These are phyloP conservation scores for Penicillium concentricum DNA, from an alignment of 2,329 filamentous ascomycete species.

Conservation along the genomic window DNA sequence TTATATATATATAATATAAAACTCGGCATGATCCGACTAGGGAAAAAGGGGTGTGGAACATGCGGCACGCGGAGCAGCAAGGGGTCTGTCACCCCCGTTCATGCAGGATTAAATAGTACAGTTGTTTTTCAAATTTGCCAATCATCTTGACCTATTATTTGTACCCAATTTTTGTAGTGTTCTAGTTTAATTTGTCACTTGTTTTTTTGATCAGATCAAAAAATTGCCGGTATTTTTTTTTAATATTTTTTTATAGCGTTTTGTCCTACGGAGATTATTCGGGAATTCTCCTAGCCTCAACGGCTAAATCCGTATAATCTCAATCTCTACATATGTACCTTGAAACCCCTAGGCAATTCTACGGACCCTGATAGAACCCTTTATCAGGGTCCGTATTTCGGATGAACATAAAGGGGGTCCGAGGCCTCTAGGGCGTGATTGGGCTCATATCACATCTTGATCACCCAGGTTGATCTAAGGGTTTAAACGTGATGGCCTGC, in stretches of 20 bases:
- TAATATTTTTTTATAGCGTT: not conserved
- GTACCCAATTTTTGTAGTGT: too few relatives aligned
- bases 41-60: constrained; percentile 27
- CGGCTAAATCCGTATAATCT: too few relatives aligned
- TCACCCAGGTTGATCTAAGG: not conserved
- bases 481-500: constrained; percentile 9
- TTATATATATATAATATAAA: too few relatives aligned
- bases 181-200: too few relatives aligned
- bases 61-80: constrained; percentile 35
- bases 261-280: constrained; percentile 6
- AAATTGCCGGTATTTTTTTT: not conserved
- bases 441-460: constrained; percentile 7
- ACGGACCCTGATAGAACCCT: too few relatives aligned
- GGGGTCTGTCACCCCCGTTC: constrained; percentile 29
- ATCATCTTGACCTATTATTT: not conserved
- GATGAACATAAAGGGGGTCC: not conserved
- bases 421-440: constrained; percentile 2
- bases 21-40: constrained; percentile 7
- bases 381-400: too few relatives aligned
- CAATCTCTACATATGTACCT: too few relatives aligned
- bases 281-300: constrained; percentile 7
- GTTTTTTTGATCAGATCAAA: not conserved
- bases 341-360: not conserved
- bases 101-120: constrained; percentile 24
- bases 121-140: constrained; percentile 3